Evolutionary conservation across 2,329 filamentous ascomycete species (phyloP).

Genomic region (Penicillium rolfsii): DNA sequence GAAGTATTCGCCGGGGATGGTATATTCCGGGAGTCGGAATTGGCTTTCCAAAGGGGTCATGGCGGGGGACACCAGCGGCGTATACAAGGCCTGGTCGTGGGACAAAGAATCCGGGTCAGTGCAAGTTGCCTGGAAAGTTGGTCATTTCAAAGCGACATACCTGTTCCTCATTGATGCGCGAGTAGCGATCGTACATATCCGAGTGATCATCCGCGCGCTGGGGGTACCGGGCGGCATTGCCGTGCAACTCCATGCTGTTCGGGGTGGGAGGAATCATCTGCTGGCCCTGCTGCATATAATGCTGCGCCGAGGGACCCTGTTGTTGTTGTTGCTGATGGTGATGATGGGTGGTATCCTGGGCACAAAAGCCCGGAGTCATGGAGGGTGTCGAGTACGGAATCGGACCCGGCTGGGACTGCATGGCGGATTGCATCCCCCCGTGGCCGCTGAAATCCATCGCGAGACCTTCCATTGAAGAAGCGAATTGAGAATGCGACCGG

Average conservation of each 20-base stretch:
- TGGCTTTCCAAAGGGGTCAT: conserved; percentile 55
- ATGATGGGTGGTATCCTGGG: conserved; percentile 31
- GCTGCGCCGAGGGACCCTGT: conserved; percentile 26
- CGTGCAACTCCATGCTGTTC: conserved; percentile 54
- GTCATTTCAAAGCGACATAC: conserved; percentile 31
- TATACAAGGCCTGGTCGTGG: conserved; percentile 50
- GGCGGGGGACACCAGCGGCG: conserved; percentile 54
- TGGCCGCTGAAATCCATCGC: conserved; percentile 37
- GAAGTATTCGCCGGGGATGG: conserved; percentile 54
- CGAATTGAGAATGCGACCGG: conserved; percentile 33
- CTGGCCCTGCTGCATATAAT: conserved; percentile 39
- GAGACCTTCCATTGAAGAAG: conserved; percentile 41
- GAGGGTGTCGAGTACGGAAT: conserved; percentile 37
- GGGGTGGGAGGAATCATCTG: conserved; percentile 52
- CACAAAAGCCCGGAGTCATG: conserved; percentile 40
- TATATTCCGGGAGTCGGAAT: conserved; percentile 53
- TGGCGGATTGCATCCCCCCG: conserved; percentile 15
- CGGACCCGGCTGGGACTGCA: conserved; percentile 29
- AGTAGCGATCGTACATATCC: conserved; percentile 51
- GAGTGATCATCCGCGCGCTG: conserved; percentile 45
- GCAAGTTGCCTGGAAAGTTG: conserved; percentile 1
- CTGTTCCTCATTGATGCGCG: conserved; percentile 49
- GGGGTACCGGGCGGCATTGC: conserved; percentile 45
- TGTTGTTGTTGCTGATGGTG: conserved; percentile 21
- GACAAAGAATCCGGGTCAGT: not conserved